Evolutionary conservation across 306 rosid genomes (phyloP).

Genomic region (Prunus campanulata): DNA sequence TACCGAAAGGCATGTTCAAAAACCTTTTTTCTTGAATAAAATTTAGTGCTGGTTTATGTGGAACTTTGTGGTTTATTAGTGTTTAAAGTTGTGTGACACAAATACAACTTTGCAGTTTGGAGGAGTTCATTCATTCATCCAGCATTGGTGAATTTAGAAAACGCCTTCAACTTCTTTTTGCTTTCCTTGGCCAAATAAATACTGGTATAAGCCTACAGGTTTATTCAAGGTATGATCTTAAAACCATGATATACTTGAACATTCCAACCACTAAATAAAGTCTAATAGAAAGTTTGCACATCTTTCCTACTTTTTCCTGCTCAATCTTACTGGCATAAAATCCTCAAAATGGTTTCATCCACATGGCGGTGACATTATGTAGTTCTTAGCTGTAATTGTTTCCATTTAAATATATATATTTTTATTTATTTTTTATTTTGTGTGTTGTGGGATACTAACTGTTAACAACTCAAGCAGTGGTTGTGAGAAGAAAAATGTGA

Average conservation of each 20-base stretch:
- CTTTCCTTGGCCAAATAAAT: constrained; percentile 79
- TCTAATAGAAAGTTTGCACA: neutral
- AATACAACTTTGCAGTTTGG: constrained; percentile 56
- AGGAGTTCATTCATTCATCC: constrained; percentile 79
- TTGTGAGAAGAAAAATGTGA: constrained; percentile 34
- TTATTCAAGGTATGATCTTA: constrained; percentile 45
- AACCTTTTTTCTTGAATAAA: constrained; percentile 6
- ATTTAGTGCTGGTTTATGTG: constrained; percentile 3
- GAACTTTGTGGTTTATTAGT: constrained; percentile 1
- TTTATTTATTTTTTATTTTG: too few species aligned
- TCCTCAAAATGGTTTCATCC: neutral
- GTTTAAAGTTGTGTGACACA: constrained; percentile 15
- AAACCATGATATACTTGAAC: neutral
- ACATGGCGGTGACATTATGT: neutral
- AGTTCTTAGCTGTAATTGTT: neutral
- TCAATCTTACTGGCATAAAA: neutral
- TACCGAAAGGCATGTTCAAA: constrained; percentile 48
- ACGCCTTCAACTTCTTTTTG: constrained; percentile 88
- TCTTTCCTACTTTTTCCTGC: neutral
- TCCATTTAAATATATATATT: too few species aligned
- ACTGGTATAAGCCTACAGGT: constrained; percentile 36
- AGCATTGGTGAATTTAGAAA: constrained; percentile 82
- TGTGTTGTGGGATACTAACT: neutral
- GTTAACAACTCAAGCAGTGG: constrained; percentile 40
- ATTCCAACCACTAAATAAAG: neutral